phyloP scores from a whole-genome alignment of 208 protist species.

The Acanthamoeba healyi region DNA sequence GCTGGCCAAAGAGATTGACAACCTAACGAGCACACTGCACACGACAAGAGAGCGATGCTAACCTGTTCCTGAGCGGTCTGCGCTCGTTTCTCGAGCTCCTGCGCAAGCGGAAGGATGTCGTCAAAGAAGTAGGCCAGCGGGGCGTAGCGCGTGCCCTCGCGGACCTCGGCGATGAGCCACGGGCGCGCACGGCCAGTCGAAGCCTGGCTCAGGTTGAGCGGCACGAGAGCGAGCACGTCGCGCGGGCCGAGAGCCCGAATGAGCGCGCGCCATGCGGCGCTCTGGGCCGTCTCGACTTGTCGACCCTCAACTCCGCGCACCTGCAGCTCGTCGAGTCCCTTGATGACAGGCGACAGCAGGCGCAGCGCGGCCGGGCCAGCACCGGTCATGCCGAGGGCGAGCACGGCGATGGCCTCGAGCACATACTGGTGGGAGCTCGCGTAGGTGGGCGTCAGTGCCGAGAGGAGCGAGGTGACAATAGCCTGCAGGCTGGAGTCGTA shows the following conservation, averaged over 20 bases:
- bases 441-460: not conserved
- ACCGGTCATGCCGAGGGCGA: not conserved
- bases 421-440: not conserved
- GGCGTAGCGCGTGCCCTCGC: not conserved
- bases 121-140: conserved; percentile 5
- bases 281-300: not conserved
- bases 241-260: conserved; percentile 10
- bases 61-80: not conserved
- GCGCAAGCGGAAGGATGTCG: not conserved
- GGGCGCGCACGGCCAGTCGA: not conserved
- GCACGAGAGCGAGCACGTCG: conserved; percentile 12
- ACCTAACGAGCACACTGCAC: too few relatives aligned
- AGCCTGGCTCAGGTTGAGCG: conserved; percentile 7
- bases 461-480: not conserved
- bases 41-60: too few relatives aligned
- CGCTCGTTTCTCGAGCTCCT: not conserved
- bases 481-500: not conserved
- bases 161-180: not conserved
- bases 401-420: conserved; percentile 4
- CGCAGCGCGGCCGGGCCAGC: not conserved
- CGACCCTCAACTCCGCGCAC: not conserved
- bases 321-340: conserved; percentile 10
- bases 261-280: conserved; percentile 5
- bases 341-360: not conserved
- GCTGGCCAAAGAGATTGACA: too few relatives aligned